Conservation (phyloP, 495 filamentous ascomycete genomes). For the Trichoderma erinaceum region DNA sequence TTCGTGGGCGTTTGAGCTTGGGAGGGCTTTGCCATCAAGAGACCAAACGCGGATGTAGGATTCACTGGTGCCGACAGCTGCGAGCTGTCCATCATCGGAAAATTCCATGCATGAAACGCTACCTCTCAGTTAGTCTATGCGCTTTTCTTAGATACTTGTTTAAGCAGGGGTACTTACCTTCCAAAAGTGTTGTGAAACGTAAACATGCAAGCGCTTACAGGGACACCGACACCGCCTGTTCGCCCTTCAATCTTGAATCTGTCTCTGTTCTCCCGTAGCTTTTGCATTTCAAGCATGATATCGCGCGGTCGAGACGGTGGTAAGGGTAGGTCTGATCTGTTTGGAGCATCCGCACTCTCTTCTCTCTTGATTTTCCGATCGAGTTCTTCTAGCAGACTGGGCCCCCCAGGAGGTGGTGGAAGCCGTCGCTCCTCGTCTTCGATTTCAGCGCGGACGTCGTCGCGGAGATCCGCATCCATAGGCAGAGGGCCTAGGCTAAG, state of each 20-base stretch:
- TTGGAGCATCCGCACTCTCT: constrained; percentile 75
- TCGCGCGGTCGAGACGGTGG: constrained; percentile 82
- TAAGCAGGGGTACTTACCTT: constrained; percentile 49
- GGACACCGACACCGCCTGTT: constrained; percentile 72
- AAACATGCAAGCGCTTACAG: constrained; percentile 85
- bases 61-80: constrained; percentile 81
- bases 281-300: constrained; percentile 87
- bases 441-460: constrained; percentile 77
- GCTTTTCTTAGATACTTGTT: neutral
- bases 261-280: constrained; percentile 89
- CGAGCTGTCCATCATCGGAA: constrained; percentile 76
- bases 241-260: constrained; percentile 75
- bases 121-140: constrained; percentile 19
- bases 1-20: constrained; percentile 36
- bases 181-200: constrained; percentile 96
- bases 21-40: constrained; percentile 68
- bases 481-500: constrained; percentile 74
- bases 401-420: constrained; percentile 58
- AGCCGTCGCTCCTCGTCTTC: constrained; percentile 69
- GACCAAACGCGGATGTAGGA: constrained; percentile 95
- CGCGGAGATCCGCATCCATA: constrained; percentile 68
- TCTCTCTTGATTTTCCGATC: constrained; percentile 84
- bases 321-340: constrained; percentile 68
- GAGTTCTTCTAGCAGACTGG: constrained; percentile 66
- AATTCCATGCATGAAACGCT: constrained; percentile 91